Evolutionary conservation across 2,329 filamentous ascomycete genomes (phyloP), one percentile per base, ranked within the genome.

Genomic region (Didymella keratinophila): DNA sequence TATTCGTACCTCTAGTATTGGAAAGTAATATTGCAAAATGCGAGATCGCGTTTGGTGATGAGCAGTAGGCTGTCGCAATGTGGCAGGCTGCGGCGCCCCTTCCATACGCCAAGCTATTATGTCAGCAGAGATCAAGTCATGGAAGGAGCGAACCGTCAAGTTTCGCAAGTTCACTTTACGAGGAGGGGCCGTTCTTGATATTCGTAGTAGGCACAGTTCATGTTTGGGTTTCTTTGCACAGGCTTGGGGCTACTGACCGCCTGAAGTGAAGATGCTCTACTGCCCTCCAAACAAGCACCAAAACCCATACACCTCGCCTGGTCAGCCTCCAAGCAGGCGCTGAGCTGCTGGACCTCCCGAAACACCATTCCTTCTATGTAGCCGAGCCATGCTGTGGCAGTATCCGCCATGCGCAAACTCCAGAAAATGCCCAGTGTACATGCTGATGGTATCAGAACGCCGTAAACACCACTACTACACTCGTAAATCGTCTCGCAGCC

Each of bases 371-470:
- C 45, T 32, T 58, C 50, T 51, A 58, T 54, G 20, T 36, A 44
- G 41, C 45, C 54, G 45, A 30, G 27, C 39, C 36, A 44, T 37
- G 6, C 16, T 39, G 48, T 52, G 37, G 16, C 41, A 23, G 37
- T 25, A 32, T 16, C 30, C 27, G 32, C 50, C 41, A 21, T 50
- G 45, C 36, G 32, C 25, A 53, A 68, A 70, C 67, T 61, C 67
- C 66, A 57, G 36, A 48, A 58, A 56, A 55, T 48, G 61, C 59
- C 50, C 54, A 54, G n/a, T 60, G 51, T 61, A 61, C 55, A 62
- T 64, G 59, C 51, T 58, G 28, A 61, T 68, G 66, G 61, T 66
- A 66, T 61, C 56, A 59, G 60, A 65, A 66, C 62, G 60, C 68
- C 68, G 44, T 55, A 60, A 61, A 57, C 56, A 53, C 58, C 63